Conservation (phyloP, 495 filamentous ascomycete genomes). For the Glutinoglossum americanum region DNA sequence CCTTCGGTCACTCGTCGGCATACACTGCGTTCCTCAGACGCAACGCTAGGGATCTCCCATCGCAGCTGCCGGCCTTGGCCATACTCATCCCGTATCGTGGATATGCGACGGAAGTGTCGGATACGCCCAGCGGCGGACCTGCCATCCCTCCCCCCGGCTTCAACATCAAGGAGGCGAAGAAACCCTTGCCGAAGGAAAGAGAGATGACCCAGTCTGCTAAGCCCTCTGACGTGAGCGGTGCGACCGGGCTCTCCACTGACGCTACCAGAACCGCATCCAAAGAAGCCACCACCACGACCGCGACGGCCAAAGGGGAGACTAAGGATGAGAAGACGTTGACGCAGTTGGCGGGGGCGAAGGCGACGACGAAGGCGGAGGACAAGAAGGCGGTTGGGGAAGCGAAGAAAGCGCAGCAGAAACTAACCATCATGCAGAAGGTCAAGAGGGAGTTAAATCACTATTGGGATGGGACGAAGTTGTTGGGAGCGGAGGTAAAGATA, state of each 20-base stretch:
- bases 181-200: conserved; percentile 39
- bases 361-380: conserved; percentile 21
- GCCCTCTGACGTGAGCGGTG: background rate
- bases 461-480: conserved; percentile 98
- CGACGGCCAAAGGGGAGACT: background rate
- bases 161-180: conserved; percentile 77
- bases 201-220: conserved; percentile 15
- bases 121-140: conserved; percentile 23
- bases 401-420: conserved; percentile 65
- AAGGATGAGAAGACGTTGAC: conserved; percentile 11
- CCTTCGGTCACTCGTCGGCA: conserved; percentile 16
- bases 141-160: conserved; percentile 78
- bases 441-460: conserved; percentile 86
- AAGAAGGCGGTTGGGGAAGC: conserved; percentile 32
- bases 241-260: background rate
- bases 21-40: conserved; percentile 31
- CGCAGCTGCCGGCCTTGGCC: conserved; percentile 39
- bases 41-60: conserved; percentile 33
- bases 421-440: conserved; percentile 76
- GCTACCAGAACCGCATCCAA: conserved; percentile 3
- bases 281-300: background rate
- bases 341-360: conserved; percentile 26
- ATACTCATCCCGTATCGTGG: conserved; percentile 41
- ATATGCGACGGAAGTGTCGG: conserved; percentile 51
- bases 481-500: conserved; percentile 82